phyloP scores from a whole-genome alignment of 2,329 filamentous ascomycete genomes.

The Coniochaeta ligniaria region DNA sequence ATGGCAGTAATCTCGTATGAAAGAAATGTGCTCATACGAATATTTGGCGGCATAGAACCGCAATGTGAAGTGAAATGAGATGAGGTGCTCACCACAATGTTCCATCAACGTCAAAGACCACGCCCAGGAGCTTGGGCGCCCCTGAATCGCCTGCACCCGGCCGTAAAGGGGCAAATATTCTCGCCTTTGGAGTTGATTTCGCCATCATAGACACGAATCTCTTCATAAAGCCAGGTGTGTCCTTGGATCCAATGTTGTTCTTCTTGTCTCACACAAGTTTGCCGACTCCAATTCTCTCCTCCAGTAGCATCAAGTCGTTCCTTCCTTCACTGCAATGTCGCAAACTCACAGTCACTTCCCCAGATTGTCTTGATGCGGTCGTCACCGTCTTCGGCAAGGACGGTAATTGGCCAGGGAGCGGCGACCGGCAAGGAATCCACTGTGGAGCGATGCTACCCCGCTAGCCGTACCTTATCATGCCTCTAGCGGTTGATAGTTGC shows the following conservation, averaged over 20 bases:
- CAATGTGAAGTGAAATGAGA: not conserved
- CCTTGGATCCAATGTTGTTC: too few species aligned
- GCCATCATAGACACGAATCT: slow-evolving; percentile 1
- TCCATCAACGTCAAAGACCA: slow-evolving; percentile 91
- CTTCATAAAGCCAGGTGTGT: not conserved
- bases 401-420: not conserved
- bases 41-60: too few species aligned
- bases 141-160: slow-evolving; percentile 8
- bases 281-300: not conserved
- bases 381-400: not conserved
- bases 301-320: not conserved
- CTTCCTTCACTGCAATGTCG: not conserved
- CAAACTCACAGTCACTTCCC: not conserved
- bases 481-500: not conserved
- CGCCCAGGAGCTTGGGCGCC: slow-evolving; percentile 44
- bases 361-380: not conserved
- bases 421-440: not conserved
- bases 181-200: not conserved
- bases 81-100: slow-evolving; percentile 68
- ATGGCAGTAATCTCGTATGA: too few species aligned
- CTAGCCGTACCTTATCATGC: not conserved
- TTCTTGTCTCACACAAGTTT: too few species aligned
- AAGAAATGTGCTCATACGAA: too few species aligned
- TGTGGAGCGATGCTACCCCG: not conserved
- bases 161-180: not conserved